These are phyloP conservation scores for Phytophthora agathidicida DNA, from an alignment of 352 stramenopile species.

Conservation along the genomic window DNA sequence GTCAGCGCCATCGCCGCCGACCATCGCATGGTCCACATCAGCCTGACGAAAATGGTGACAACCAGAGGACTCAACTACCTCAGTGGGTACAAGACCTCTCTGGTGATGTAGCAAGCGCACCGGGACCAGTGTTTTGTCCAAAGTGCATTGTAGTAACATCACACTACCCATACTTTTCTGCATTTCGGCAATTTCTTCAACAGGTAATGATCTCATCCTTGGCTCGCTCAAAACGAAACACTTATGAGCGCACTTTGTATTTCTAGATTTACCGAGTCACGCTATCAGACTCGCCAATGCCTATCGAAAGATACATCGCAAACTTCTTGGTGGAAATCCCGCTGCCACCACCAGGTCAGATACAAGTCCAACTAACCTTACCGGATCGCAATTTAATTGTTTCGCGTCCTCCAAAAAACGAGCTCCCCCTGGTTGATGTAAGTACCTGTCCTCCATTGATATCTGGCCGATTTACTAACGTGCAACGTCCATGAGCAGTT, in stretches of 20 bases:
- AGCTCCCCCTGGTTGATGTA: slow-evolving; percentile 92
- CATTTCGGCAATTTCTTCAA: slow-evolving; percentile 95
- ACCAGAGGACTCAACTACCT: slow-evolving; percentile 56
- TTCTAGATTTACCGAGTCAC: slow-evolving; percentile 80
- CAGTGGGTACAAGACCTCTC: slow-evolving; percentile 81
- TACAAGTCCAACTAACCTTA: slow-evolving; percentile 91
- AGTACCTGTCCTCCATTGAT: slow-evolving; percentile 8
- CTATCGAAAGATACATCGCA: slow-evolving; percentile 96
- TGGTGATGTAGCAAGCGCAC: slow-evolving; percentile 42
- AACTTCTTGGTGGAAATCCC: slow-evolving; percentile 98
- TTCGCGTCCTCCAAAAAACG: slow-evolving; percentile 89
- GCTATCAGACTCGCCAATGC: slow-evolving; percentile 90
- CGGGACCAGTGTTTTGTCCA: slow-evolving; percentile 86
- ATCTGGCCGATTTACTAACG: background rate
- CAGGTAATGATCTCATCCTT: slow-evolving; percentile 61
- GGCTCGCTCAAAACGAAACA: background rate
- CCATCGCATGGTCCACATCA: slow-evolving; percentile 18
- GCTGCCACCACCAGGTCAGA: slow-evolving; percentile 90
- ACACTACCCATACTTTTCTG: slow-evolving; percentile 96
- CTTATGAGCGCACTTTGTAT: slow-evolving; percentile 1
- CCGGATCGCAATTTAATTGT: slow-evolving; percentile 89
- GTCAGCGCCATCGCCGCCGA: slow-evolving; percentile 35
- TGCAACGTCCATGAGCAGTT: slow-evolving; percentile 58
- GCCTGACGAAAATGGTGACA: slow-evolving; percentile 49
- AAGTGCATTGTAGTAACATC: slow-evolving; percentile 95